Base-by-base conservation (phyloP, 2,329 filamentous ascomycete genomes). In the Aschersonia sp. region DNA sequence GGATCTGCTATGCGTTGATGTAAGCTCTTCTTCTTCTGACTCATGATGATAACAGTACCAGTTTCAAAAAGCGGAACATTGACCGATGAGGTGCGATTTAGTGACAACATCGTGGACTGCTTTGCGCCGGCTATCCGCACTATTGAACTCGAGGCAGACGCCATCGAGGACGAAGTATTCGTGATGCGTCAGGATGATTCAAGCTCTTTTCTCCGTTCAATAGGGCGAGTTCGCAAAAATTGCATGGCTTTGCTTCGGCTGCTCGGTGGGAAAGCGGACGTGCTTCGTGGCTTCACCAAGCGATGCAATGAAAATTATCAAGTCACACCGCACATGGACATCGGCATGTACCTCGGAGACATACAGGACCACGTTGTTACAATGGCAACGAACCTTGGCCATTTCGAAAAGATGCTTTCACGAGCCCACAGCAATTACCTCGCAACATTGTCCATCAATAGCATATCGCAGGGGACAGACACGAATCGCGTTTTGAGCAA, bases 301-400 rank as follows among this genome's bases (percentile, higher is more conserved):
- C 87, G 94, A 46, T 98, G 92, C 77, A 98, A 97, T 63, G 91
- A 96, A 61, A 88, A 94, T 54, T 97, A 94, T 71, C 85, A 87
- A 54, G 85, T 97, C 47, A 95, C 92, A 1, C 92, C 92, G 5
- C 85, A 89, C 45, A 92, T 92, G 69, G 92, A 98, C 61, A 95
- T 98, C 54, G 92, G 89, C 29, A 78, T 98, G 58, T 98, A 98
- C 61, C 77, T 98, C 38, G 88, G 88, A 59, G 92, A 98, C 67
- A 96, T 98, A 54, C 92, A 98, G 66, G 92, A 98, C 67, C 92
- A 98, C 75, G 91, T 98, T 47, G 88, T 98, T 51, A 98, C 92
- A 44, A 97, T 97, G 91, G 94, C 95, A 77, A 92, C 86, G 56
- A 98, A 94, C 65, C 67, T 98, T 57, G 81, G 81, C 1, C 92